These are phyloP conservation scores for Sporisorium scitamineum DNA, from an alignment of 1,284 basidiomycete genomes.

Conservation along the genomic window DNA sequence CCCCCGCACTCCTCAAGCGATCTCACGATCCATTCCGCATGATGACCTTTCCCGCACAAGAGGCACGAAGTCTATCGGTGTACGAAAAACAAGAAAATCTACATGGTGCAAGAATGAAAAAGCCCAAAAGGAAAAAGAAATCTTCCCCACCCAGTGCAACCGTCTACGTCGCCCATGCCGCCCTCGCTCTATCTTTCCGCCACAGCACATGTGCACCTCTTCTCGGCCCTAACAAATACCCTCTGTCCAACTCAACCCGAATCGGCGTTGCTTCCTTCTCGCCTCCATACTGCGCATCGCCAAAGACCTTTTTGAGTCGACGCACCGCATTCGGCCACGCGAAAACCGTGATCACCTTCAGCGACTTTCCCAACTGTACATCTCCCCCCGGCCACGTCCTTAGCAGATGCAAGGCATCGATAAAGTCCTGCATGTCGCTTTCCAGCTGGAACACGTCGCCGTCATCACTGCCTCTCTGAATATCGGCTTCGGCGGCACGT, in stretches of 20 bases:
- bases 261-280: slow-evolving; percentile 8
- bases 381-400: slow-evolving; percentile 36
- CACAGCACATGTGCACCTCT: slow-evolving; percentile 47
- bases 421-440: slow-evolving; percentile 45
- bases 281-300: background rate
- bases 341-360: slow-evolving; percentile 37
- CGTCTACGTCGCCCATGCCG: slow-evolving; percentile 37
- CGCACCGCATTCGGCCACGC: slow-evolving; percentile 42
- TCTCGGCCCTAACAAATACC: slow-evolving; percentile 44
- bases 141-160: background rate
- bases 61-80: background rate
- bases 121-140: background rate
- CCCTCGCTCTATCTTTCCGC: slow-evolving; percentile 36
- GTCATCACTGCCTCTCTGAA: slow-evolving; percentile 2
- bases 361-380: slow-evolving; percentile 13
- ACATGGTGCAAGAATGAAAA: background rate
- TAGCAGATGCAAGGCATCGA: slow-evolving; percentile 32
- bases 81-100: background rate
- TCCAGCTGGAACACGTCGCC: slow-evolving; percentile 33
- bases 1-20: background rate
- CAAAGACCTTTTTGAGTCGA: slow-evolving; percentile 26
- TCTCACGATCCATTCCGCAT: background rate
- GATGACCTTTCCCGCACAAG: background rate
- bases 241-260: slow-evolving; percentile 30
- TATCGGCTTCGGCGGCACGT: slow-evolving; percentile 18